phyloP scores from a whole-genome alignment of 2,329 filamentous ascomycete genomes.

The Sporothrix pallida region DNA sequence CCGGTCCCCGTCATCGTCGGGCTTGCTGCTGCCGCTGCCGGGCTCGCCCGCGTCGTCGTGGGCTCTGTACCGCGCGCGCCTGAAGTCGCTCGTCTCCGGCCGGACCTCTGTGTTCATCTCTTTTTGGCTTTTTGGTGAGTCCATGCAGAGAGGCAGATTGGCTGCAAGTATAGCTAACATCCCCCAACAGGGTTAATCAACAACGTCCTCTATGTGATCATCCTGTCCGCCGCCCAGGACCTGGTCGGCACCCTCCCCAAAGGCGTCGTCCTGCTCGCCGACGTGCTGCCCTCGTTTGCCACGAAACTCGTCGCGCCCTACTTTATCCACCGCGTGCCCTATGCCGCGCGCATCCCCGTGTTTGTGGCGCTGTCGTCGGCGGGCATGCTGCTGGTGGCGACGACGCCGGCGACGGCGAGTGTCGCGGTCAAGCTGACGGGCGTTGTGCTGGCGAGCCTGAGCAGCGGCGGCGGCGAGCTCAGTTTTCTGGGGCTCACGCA shows the following conservation, averaged over 20 bases:
- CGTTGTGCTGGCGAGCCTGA: constrained; percentile 82
- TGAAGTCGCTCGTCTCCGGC: constrained; percentile 67
- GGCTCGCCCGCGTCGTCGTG: constrained; percentile 69
- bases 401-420: constrained; percentile 70
- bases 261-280: constrained; percentile 88
- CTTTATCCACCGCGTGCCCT: constrained; percentile 88
- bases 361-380: constrained; percentile 77
- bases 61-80: constrained; percentile 71
- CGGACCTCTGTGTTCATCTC: constrained; percentile 73
- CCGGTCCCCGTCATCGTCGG: constrained; percentile 51
- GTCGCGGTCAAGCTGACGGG: constrained; percentile 80
- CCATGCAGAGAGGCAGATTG: no score
- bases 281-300: constrained; percentile 87
- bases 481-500: constrained; percentile 92
- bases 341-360: constrained; percentile 72
- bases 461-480: constrained; percentile 85
- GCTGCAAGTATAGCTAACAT: no score
- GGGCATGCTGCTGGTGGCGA: constrained; percentile 88
- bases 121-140: constrained; percentile 98
- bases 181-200: constrained; percentile 76
- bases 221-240: constrained; percentile 92
- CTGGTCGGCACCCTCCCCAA: constrained; percentile 90
- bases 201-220: constrained; percentile 97
- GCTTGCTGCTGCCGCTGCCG: constrained; percentile 60
- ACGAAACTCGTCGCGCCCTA: constrained; percentile 90